Evolutionary conservation across 768 basidiomycete genomes (phyloP), one percentile per base, ranked within the genome.

Genomic region (Grammothele lineata): DNA sequence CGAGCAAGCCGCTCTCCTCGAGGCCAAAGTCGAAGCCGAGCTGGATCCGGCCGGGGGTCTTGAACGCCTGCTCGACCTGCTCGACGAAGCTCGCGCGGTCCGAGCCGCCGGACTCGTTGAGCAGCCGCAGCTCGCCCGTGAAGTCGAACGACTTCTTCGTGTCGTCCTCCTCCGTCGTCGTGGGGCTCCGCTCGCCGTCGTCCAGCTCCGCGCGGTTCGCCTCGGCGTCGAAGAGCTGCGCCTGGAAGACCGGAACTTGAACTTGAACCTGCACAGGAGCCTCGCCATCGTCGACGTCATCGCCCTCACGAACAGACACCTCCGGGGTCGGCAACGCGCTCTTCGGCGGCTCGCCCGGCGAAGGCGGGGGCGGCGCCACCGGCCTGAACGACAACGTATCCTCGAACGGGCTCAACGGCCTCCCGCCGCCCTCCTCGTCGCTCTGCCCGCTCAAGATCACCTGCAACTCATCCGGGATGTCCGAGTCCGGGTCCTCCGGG

Each of bases 121-220:
- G 70, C 56, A 70, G 80, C 62, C 75, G 67, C 43, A 91, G 64
- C 62, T 90, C 89, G 32, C 83, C 85, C 0, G 89, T 92, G 58
- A 91, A 92, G 57, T 92, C 88, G 50, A 91, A 92, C 1, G 82
- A 85, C 56, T 77, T 84, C 67, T 83, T 87, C 0, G 87, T 90
- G 52, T 84, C 78, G 43, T 78, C 77, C 44, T 82, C 81, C 12
- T 78, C 81, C 0, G 72, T 72, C 11, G 70, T 67, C 5, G 37
- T 46, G 30, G 51, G 70, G 18, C 64, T 65, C 17, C 71, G 74
- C 22, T 75, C 74, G 12, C 72, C 66, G 7, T 75, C 76, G 21
- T 77, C 74, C 37, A 75, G 61, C 27, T 60, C 62, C 14, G 54
- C 56, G 26, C 48, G 42, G 43, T 58, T 54, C 3, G 47, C 76